These are phyloP conservation scores for Acer campestre DNA, from an alignment of 345 rosid species.

Conservation along the genomic window DNA sequence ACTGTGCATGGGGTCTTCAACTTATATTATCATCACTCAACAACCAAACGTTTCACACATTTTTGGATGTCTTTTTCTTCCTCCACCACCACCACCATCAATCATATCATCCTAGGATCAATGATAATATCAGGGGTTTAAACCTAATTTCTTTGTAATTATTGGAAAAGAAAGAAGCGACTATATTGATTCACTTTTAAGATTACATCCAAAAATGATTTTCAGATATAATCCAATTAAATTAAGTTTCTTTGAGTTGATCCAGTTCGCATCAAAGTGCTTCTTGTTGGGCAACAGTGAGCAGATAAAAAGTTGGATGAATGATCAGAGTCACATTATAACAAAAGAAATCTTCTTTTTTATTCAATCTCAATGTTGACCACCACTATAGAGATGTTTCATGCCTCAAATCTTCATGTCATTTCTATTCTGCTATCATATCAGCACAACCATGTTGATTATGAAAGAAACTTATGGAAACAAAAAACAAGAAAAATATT, in stretches of 20 bases:
- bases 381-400: conserved; percentile 15
- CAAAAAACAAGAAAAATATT: background rate
- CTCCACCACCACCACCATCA: background rate
- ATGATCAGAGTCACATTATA: conserved; percentile 5
- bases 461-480: background rate
- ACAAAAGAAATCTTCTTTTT: background rate
- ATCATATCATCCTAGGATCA: background rate
- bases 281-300: background rate
- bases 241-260: background rate
- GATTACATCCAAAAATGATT: no score
- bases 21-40: background rate
- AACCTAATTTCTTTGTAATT: background rate
- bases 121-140: background rate
- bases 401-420: background rate
- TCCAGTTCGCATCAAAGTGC: background rate
- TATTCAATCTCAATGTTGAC: background rate
- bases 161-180: no score
- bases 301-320: conserved; percentile 11
- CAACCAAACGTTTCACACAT: background rate
- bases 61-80: background rate
- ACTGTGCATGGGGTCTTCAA: conserved; percentile 3
- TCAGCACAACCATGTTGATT: background rate
- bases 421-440: background rate
- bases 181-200: no score
- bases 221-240: no score